Percentiles rank a stretch among this genome's conserved stretches.
Evolutionary conservation across 2,329 filamentous ascomycete genomes (phyloP).

Genomic region (Geosmithia flava): DNA sequence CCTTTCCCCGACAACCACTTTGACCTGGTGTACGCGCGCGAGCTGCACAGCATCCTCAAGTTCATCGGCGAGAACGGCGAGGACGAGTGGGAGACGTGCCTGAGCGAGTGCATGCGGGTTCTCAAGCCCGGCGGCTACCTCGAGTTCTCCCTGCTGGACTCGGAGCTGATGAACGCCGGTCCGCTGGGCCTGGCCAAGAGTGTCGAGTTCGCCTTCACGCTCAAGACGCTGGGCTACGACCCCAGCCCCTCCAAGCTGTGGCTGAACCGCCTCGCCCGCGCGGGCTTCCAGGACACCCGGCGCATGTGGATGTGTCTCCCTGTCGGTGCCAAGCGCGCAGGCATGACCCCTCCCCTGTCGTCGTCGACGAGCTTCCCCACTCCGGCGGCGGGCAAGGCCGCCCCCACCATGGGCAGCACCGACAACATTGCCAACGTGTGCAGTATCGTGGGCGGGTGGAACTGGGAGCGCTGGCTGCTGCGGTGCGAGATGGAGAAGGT

Average conservation of each 20-base stretch:
- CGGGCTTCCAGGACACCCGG: conserved; percentile 69
- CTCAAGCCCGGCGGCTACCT: conserved; percentile 88
- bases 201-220: conserved; percentile 83
- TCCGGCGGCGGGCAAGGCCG: conserved; percentile 25
- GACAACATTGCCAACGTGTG: conserved; percentile 62
- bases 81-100: conserved; percentile 81
- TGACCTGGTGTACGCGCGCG: conserved; percentile 81
- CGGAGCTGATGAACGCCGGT: conserved; percentile 78
- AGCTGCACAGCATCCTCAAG: conserved; percentile 76
- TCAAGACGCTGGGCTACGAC: conserved; percentile 85
- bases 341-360: background rate
- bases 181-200: conserved; percentile 68
- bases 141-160: conserved; percentile 83
- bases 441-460: conserved; percentile 74
- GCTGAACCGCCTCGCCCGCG: conserved; percentile 58
- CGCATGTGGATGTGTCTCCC: conserved; percentile 85
- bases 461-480: conserved; percentile 94
- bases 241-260: conserved; percentile 72
- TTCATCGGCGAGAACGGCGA: conserved; percentile 51
- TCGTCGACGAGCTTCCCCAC: conserved; percentile 10
- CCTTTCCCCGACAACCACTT: conserved; percentile 82
- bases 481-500: conserved; percentile 74
- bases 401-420: conserved; percentile 56
- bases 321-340: conserved; percentile 43
- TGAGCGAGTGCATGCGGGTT: conserved; percentile 78